Percentiles rank a stretch among this genome's conserved stretches.
phyloP scores from a whole-genome alignment of 2,329 filamentous ascomycete genomes.

The Hyphodiscus sp. region DNA sequence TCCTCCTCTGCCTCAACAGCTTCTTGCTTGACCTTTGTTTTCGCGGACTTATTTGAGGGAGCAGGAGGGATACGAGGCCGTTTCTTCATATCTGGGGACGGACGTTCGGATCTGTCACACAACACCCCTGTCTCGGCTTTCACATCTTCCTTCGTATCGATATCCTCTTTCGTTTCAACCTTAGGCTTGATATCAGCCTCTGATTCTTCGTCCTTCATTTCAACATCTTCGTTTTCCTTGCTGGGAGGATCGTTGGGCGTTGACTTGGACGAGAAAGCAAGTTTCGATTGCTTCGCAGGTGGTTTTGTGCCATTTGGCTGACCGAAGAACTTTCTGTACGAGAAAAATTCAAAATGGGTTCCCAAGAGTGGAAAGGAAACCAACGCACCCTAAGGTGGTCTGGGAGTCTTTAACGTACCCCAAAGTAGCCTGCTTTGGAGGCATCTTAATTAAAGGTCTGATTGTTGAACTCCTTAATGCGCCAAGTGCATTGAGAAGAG shows the following conservation, averaged over 20 bases:
- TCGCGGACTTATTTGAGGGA: constrained; percentile 16
- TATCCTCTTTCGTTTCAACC: constrained; percentile 28
- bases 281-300: constrained; percentile 67
- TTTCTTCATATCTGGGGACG: neutral
- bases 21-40: constrained; percentile 23
- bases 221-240: constrained; percentile 22
- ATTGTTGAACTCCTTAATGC: constrained; percentile 13
- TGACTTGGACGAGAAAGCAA: constrained; percentile 64
- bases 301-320: constrained; percentile 49
- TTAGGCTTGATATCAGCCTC: constrained; percentile 19
- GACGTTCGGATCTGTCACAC: neutral
- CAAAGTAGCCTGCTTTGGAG: constrained; percentile 62
- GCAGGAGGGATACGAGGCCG: constrained; percentile 21
- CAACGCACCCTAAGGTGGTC: constrained; percentile 64
- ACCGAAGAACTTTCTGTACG: constrained; percentile 75
- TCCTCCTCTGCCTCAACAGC: constrained; percentile 30
- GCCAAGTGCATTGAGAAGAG: constrained; percentile 11
- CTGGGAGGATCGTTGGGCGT: constrained; percentile 28
- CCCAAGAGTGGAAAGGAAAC: neutral
- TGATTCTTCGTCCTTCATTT: constrained; percentile 24
- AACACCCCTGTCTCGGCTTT: constrained; percentile 13
- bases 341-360: constrained; percentile 11
- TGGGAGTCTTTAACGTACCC: constrained; percentile 79
- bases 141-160: constrained; percentile 20
- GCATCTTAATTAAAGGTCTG: constrained; percentile 24